Evolutionary conservation across 768 basidiomycete species (phyloP), one percentile per base, ranked within the genome.

Genomic region (Russula emetica): DNA sequence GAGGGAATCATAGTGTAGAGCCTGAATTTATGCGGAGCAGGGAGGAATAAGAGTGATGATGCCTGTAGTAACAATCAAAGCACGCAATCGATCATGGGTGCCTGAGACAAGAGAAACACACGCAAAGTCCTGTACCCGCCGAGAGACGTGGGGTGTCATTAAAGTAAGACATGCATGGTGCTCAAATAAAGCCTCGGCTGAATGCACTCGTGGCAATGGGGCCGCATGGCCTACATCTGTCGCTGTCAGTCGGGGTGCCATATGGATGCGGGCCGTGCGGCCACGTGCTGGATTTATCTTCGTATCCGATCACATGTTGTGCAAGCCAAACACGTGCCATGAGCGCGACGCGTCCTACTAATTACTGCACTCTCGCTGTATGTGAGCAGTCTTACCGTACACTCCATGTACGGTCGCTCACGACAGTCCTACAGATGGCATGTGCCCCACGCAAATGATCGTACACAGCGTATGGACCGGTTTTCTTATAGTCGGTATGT

Each of bases 261-360:
- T n/a, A n/a, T n/a, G n/a, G n/a, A n/a, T n/a, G n/a, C n/a, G n/a
- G n/a, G n/a, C n/a, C n/a, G 34, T 34, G 36, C 3, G 36, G 36
- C 36, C 36, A 36, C 36, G 36, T 36, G 36, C 10, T 36, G 10
- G 36, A 34, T 34, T 34, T 34, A 34, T n/a, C n/a, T n/a, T n/a
- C n/a, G n/a, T n/a, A n/a, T n/a, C n/a, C n/a, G n/a, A n/a, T n/a
- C n/a, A n/a, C n/a, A n/a, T n/a, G n/a, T n/a, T 24, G 5, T 5
- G n/a, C n/a, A 9, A 49, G 16, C 51, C 6, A 22, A 28, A 14
- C 54, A 55, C 54, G 54, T 55, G 55, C 55, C 40, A 40, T n/a
- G 24, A 24, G 5, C 40, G 56, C 30, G 55, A 57, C 55, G 55
- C 55, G 55, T 55, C 55, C 38, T 56, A 42, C 38, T 56, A 42